Conservation (phyloP, 1,139 yeast genomes). For the Meyerozyma athensensis region DNA sequence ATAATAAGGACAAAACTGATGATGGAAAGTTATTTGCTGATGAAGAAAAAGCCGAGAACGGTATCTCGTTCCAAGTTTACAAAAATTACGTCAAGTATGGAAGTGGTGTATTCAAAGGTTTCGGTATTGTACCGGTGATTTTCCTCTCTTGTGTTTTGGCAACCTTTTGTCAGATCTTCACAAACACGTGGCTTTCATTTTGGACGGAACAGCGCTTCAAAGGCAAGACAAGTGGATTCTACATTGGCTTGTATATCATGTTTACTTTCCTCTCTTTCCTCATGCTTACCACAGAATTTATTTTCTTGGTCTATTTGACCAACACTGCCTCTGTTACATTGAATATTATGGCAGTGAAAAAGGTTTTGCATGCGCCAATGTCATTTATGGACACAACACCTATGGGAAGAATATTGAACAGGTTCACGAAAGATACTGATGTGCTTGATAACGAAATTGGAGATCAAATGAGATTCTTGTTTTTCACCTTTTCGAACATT, state of each 20-base stretch:
- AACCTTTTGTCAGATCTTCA: slow-evolving; percentile 24
- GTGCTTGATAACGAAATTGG: slow-evolving; percentile 44
- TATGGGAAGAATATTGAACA: slow-evolving; percentile 41
- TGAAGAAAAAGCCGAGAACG: slow-evolving; percentile 18
- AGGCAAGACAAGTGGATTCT: slow-evolving; percentile 16
- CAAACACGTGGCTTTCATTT: slow-evolving; percentile 36
- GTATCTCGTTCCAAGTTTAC: slow-evolving; percentile 14
- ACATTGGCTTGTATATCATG: slow-evolving; percentile 27
- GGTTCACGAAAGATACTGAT: slow-evolving; percentile 55
- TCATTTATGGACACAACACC: slow-evolving; percentile 43
- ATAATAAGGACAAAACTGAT: slow-evolving; percentile 15
- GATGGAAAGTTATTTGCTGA: slow-evolving; percentile 6
- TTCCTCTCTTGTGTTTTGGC: slow-evolving; percentile 16
- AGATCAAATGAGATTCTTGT: slow-evolving; percentile 39
- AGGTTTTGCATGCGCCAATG: slow-evolving; percentile 42
- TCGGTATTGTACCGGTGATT: slow-evolving; percentile 9
- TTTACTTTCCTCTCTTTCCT: slow-evolving; percentile 20
- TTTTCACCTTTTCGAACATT: slow-evolving; percentile 37
- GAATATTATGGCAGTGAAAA: slow-evolving; percentile 34
- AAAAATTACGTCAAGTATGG: slow-evolving; percentile 13
- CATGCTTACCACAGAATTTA: slow-evolving; percentile 7
- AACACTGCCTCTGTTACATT: slow-evolving; percentile 25
- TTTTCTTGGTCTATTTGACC: slow-evolving; percentile 8
- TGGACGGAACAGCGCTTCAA: slow-evolving; percentile 30
- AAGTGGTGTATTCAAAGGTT: slow-evolving; percentile 3